phyloP scores from a whole-genome alignment of 495 filamentous ascomycete species.

The Copromyces sp. region DNA sequence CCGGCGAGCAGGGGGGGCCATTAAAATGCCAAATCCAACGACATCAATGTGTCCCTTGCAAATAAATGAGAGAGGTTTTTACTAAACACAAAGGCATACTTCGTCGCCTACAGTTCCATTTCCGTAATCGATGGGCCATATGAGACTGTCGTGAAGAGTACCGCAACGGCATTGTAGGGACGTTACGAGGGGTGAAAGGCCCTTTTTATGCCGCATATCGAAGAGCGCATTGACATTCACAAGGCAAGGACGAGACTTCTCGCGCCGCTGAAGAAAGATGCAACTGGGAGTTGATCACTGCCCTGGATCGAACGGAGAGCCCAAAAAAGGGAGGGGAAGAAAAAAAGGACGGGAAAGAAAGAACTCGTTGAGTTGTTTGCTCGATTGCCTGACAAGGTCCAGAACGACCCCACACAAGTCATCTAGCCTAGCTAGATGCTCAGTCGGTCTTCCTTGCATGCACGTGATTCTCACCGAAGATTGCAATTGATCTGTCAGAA shows the following conservation, averaged over 20 bases:
- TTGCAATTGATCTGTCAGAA: background rate
- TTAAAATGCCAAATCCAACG: background rate
- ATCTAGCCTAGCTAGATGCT: background rate
- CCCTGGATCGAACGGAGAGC: background rate
- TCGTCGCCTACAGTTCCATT: background rate
- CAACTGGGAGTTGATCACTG: background rate
- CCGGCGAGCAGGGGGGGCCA: background rate
- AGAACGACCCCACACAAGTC: background rate
- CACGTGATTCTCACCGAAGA: background rate
- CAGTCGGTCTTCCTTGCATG: accelerated
- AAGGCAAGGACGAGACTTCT: background rate
- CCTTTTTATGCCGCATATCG: background rate
- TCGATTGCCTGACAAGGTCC: background rate
- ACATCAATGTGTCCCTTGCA: too few relatives aligned
- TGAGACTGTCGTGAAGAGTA: background rate
- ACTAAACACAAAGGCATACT: background rate
- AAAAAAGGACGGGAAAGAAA: background rate
- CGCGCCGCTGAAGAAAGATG: background rate
- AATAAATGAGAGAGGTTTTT: background rate
- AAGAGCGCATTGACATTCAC: background rate
- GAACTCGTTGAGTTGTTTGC: background rate
- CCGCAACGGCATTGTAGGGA: background rate
- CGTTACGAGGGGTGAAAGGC: background rate
- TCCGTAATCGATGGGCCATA: background rate
- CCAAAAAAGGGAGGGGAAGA: too few relatives aligned